Base-by-base conservation (phyloP, 192 early-diverging fungal species). In the Phlyctochytrium bullatum region DNA sequence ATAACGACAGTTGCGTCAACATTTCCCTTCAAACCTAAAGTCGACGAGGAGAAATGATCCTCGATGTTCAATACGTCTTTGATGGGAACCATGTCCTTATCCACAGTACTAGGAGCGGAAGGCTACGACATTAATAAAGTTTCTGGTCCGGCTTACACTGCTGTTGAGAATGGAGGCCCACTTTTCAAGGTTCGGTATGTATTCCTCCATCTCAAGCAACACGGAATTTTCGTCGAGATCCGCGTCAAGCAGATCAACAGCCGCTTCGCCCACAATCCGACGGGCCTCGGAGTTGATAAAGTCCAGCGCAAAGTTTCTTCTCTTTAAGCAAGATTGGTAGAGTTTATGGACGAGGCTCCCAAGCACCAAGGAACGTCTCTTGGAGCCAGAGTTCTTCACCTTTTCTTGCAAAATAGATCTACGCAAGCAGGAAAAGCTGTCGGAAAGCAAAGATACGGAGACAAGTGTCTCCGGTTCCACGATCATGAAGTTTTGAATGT, bases 21-120 rank as follows among this genome's bases (percentile, higher is more conserved):
- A 67, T 91, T 94, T 27, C 96, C 96, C 61, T 96, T 96, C 20
- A 98, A 76, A 0, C 96, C 96, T 79, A 86, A 96, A 69, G 76
- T 92, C 6, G 92, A 90, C 32, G 93, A 93, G 92, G 92, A 97
- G 27, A 95, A 81, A 56, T 86, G 86, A 62, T 98, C 95, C 71
- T 98, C 96, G 65, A 96, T 90, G 64, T 93, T 90, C 36, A 95
- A 64, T 0, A 93, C 75, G 53, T 89, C 40, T 47, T 47, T 47
- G 40, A 6, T 47, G 40, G 20, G 6, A 47, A 47, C 40, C 40
- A 14, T 47, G 40, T n/a, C n/a, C n/a, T n/a, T n/a, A n/a, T n/a
- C n/a, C n/a, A n/a, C n/a, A n/a, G n/a, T n/a, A n/a, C n/a, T n/a
- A n/a, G n/a, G n/a, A n/a, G n/a, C n/a, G n/a, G n/a, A n/a, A n/a